phyloP scores from a whole-genome alignment of 805 yeast species.

The Candida chauliodis region DNA sequence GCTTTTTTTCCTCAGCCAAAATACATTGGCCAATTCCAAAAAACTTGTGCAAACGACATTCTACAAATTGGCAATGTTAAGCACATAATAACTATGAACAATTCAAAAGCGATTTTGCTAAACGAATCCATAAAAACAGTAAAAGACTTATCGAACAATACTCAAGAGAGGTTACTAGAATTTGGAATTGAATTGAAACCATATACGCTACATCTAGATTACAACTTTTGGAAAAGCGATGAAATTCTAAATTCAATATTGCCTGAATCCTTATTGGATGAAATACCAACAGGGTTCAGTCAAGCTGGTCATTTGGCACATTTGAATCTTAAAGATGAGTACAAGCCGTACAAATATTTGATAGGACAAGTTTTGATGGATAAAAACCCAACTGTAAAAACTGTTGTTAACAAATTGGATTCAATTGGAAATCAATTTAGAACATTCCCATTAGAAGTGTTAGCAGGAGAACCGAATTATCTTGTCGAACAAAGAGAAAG shows the following conservation, averaged over 20 bases:
- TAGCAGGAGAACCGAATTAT: conserved; percentile 80
- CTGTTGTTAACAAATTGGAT: conserved; percentile 91
- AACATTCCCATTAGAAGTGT: conserved; percentile 88
- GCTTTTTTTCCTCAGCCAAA: conserved; percentile 69
- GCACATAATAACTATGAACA: conserved; percentile 49
- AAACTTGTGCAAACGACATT: conserved; percentile 54
- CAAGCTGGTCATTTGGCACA: conserved; percentile 96
- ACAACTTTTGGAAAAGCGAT: conserved; percentile 85
- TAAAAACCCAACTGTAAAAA: conserved; percentile 74
- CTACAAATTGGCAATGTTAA: conserved; percentile 48
- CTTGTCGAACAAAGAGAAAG: conserved; percentile 84
- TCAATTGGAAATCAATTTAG: conserved; percentile 84
- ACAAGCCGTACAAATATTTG: conserved; percentile 71
- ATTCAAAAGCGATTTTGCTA: conserved; percentile 56
- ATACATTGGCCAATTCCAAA: conserved; percentile 58
- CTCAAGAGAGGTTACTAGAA: conserved; percentile 45
- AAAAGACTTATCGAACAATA: conserved; percentile 28
- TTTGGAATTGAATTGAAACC: conserved; percentile 47
- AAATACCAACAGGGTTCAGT: conserved; percentile 87
- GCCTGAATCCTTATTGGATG: conserved; percentile 67
- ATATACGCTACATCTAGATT: conserved; percentile 56
- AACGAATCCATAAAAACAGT: conserved; percentile 42
- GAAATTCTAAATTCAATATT: conserved; percentile 75
- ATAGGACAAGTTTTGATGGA: conserved; percentile 91
- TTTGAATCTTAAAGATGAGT: conserved; percentile 77